Base-by-base conservation (phyloP, 1,139 yeast species). In the Candida dubliniensis region DNA sequence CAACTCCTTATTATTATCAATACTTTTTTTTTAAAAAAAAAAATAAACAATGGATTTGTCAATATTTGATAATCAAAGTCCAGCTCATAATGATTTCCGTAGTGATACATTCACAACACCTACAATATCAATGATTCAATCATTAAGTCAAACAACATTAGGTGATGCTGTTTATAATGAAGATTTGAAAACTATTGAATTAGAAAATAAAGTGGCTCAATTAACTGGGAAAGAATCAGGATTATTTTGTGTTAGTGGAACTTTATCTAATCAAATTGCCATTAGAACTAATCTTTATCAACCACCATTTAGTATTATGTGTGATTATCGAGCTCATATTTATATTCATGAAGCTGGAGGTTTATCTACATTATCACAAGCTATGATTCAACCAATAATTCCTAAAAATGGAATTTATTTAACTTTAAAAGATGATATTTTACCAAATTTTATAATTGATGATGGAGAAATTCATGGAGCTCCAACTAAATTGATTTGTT, bases 71-170 rank as follows among this genome's bases (percentile, higher is more conserved):
- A 53, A 42, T 11, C 47, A 46, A 26, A 60, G 66, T 31, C 64
- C 66, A 4, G 70, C 61, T 9, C 63, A 56, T 45, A 67, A 66
- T 52, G 78, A 73, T 50, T 73, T 72, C 55, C 62, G 78, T 44
- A 71, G 76, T 53, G 78, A 73, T 50, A 73, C 78, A 0, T 73
- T 72, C 58, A 73, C 78, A 10, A 71, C 74, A 3, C 77, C 78
- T 1, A 69, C 76, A 0, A 47, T 55, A 10, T 58, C 67, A 4
- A 71, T 73, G 77, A 54, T 70, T n/a, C 57, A 59, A 24, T 55
- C 70, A 3, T 48, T 65, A 32, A 45, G 52, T 23, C 44, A 44
- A 12, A 61, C 74, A 25, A 59, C 70, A 1, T 57, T 64, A 29
- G 78, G 78, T 2, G 78, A 73, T 51, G 60, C 77, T 1, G 78